Base-by-base conservation (phyloP, 352 stramenopile genomes). In the Peronosclerospora sorghi region DNA sequence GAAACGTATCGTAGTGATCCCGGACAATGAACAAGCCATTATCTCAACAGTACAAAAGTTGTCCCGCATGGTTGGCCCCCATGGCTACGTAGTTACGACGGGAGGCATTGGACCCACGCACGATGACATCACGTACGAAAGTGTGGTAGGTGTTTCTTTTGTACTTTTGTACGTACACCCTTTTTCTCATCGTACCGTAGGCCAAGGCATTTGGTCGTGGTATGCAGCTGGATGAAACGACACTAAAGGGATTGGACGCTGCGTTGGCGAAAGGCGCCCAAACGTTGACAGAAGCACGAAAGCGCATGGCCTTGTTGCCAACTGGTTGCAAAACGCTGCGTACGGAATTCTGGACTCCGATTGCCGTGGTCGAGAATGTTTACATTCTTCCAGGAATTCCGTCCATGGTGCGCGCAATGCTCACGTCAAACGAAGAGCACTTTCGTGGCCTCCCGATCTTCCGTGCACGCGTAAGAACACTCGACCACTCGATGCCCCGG, bases 111-210 rank as follows among this genome's bases (percentile, higher is more conserved):
- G 80, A 4, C 80, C 77, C 8, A 92, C 80, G 8, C 80, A 92
- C 37, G 80, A 92, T 56, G 80, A 92, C 51, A 88, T 92, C 59
- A 92, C 80, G 8, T 93, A 93, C 51, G 72, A 89, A 48, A 77
- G 72, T 50, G 72, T 89, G 50, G 76, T 85, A 45, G 21, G 50
- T 38, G 9, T 18, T 17, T 18, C 35, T 34, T 51, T 23, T 1
- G n/a, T n/a, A n/a, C n/a, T n/a, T n/a, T n/a, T n/a, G 27, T 10
- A 18, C 9, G 30, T 34, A 15, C 30, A 32, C 3, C 45, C 10
- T 30, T 24, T 2, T 38, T 8, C 27, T 53, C 17, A 14, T 51
- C 35, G 21, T 26, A 35, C 24, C 47, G 20, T 41, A 90, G 78
- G 79, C 79, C 8, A 72, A 79, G 23, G 79, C 79, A 8, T 92